phyloP scores from a whole-genome alignment of 1,139 yeast genomes.

The Debaryomyces singareniensis region DNA sequence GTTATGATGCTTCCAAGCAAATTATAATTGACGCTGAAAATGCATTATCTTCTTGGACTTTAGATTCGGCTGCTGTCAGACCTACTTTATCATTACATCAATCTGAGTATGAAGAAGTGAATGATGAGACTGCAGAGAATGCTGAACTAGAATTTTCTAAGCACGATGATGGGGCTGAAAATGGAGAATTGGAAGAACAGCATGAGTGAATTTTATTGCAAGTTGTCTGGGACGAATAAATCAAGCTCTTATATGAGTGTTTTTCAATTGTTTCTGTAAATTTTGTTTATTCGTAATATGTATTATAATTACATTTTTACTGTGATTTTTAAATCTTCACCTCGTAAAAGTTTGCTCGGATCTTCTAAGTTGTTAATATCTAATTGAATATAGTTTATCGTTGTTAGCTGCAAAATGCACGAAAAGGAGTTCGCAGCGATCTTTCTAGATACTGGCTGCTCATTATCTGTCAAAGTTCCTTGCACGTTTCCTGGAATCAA shows the following conservation, averaged over 20 bases:
- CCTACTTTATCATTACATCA: constrained; percentile 89
- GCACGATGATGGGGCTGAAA: constrained; percentile 22
- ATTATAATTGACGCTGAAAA: constrained; percentile 95
- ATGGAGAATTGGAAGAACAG: constrained; percentile 1
- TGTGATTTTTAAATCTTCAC: too few species aligned
- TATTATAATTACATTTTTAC: too few species aligned
- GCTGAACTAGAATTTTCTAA: constrained; percentile 39
- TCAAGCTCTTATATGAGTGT: too few species aligned
- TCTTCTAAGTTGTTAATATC: too few species aligned
- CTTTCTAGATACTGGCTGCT: constrained; percentile 11
- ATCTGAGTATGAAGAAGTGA: constrained; percentile 57
- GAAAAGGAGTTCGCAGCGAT: constrained; percentile 35
- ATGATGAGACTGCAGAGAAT: constrained; percentile 47
- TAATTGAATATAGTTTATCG: too few species aligned
- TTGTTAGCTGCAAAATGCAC: constrained; percentile 31
- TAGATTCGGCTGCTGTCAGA: constrained; percentile 91
- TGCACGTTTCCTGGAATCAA: constrained; percentile 9
- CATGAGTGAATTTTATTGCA: too few species aligned
- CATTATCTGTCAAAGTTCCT: constrained; percentile 7
- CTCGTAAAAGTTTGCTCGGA: too few species aligned
- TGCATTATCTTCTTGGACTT: constrained; percentile 94
- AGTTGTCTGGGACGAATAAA: too few species aligned
- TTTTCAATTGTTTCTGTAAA: too few species aligned
- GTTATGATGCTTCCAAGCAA: constrained; percentile 97
- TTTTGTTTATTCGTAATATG: too few species aligned